Base-by-base conservation (phyloP, 2,329 filamentous ascomycete genomes). In the Phialophora macrospora region DNA sequence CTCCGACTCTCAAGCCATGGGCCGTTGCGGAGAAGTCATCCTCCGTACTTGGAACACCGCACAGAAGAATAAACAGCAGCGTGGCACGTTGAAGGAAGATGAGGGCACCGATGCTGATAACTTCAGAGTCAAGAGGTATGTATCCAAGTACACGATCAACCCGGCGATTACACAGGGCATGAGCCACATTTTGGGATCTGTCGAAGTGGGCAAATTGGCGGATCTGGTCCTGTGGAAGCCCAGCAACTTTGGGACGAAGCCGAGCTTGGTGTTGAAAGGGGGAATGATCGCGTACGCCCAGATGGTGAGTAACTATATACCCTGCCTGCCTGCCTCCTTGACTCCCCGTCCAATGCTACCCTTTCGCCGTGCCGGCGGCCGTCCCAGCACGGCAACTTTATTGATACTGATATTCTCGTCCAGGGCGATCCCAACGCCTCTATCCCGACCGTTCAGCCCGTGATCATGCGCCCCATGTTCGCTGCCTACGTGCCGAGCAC, bases 131-230 rank as follows among this genome's bases (percentile, higher is more conserved):
- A 97, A 96, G 82, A 81, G 94, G 28, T 98, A 98, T 76, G 84
- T 98, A 54, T 92, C 90, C 80, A 98, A 98, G 81, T 97, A 97
- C 78, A 98, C 94, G 24, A 88, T 98, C 80, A 98, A 98, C 79
- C 92, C 94, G 1, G 92, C 94, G 11, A 83, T 97, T 68, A 88
- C 93, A 0, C 94, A 98, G 78, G 94, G 94, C 2, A 96, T 98
- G 88, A 80, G 83, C 0, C 94, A 97, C 76, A 74, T 96, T 2
- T 86, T 98, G 68, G 94, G 94, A 7, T 94, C 90, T 71, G 80
- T 97, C 61, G 93, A 97, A 80, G 86, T 92, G 0, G 93, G 93
- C 58, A 97, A 97, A 80, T 78, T 97, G 55, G 94, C 94, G 0
- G 94, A 98, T 77, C 77, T 98, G 55, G 91, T 96, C 0, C 74